Percentiles rank a stretch among this genome's conserved stretches.
These are phyloP conservation scores for Cyclotella sp. DNA, from an alignment of 108 stramenopile genomes.

Conservation along the genomic window DNA sequence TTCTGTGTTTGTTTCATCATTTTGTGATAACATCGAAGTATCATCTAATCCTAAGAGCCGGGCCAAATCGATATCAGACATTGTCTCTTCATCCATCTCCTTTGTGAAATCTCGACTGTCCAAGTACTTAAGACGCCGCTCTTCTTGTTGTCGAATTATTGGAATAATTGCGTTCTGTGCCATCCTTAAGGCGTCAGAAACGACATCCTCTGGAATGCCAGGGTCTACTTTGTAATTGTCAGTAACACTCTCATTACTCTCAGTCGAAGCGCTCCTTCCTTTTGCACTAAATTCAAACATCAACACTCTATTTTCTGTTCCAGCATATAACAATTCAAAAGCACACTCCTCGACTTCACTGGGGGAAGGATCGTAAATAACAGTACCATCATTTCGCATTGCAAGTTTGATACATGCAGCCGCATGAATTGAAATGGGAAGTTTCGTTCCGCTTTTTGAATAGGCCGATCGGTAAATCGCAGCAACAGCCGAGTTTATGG, in stretches of 20 bases:
- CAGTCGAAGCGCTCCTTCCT: not conserved
- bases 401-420: slow-evolving; percentile 66
- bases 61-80: slow-evolving; percentile 41
- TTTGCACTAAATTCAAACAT: slow-evolving; percentile 63
- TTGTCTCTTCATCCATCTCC: slow-evolving; percentile 23
- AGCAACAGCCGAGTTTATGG: slow-evolving; percentile 83
- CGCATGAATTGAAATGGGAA: slow-evolving; percentile 43
- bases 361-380: slow-evolving; percentile 51
- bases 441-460: slow-evolving; percentile 29
- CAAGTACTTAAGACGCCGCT: slow-evolving; percentile 7
- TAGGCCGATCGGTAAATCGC: slow-evolving; percentile 63
- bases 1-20: not conserved
- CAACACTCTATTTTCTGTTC: slow-evolving; percentile 54
- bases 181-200: slow-evolving; percentile 46
- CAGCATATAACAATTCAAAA: slow-evolving; percentile 64
- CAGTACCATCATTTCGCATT: slow-evolving; percentile 46
- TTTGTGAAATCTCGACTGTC: not conserved
- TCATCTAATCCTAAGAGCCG: slow-evolving; percentile 40
- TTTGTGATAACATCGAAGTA: not conserved
- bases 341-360: slow-evolving; percentile 27
- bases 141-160: slow-evolving; percentile 55
- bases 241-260: not conserved
- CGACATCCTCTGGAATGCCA: slow-evolving; percentile 31
- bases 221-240: slow-evolving; percentile 25
- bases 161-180: slow-evolving; percentile 62